Base-by-base conservation (phyloP, 805 yeast genomes). In the Zygosaccharomyces rouxii region DNA sequence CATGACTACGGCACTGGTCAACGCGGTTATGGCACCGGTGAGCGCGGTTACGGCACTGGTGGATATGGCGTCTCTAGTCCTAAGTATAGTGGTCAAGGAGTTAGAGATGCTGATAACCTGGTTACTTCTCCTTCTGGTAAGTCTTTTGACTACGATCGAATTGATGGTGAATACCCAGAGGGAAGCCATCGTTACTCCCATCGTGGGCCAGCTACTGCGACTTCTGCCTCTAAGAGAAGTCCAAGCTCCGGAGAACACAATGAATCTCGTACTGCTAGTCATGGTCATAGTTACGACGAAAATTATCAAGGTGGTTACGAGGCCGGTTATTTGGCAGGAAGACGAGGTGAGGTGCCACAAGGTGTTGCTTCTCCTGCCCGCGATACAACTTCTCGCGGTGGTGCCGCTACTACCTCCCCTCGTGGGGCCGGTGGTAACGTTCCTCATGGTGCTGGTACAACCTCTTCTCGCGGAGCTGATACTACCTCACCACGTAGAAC, bases 281-380 rank as follows among this genome's bases (percentile, higher is more conserved):
- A 41, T 33, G 44, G 44, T 16, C 44, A 41, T 23, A 35, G 26
- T 23, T 29, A 41, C 33, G 18, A 22, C 23, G 44, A 41, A n/a
- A 29, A 35, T 35, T 41, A 41, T 25, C 23, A 23, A 19, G 44
- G 44, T 18, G 44, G 44, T 30, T 41, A 41, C 33, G 35, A 41
- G 44, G 44, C 44, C 25, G 44, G 44, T 14, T 41, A 41, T 16
- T 21, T 33, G 6, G 44, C 44, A 10, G 44, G 37, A 5, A 41
- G 16, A 14, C 14, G 35, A 5, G 44, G 44, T 21, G 29, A 38
- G 16, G 16, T 18, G 7, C 30, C 41, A 7, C 18, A n/a, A n/a
- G 30, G 41, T 22, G 41, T 14, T n/a, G 16, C 37, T 16, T 33
- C 37, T 14, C 37, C 37, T 14, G 1, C 37, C 9, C 2, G 18